phyloP scores from a whole-genome alignment of 192 early-diverging fungal genomes.

The Cetraspora pellucida region DNA sequence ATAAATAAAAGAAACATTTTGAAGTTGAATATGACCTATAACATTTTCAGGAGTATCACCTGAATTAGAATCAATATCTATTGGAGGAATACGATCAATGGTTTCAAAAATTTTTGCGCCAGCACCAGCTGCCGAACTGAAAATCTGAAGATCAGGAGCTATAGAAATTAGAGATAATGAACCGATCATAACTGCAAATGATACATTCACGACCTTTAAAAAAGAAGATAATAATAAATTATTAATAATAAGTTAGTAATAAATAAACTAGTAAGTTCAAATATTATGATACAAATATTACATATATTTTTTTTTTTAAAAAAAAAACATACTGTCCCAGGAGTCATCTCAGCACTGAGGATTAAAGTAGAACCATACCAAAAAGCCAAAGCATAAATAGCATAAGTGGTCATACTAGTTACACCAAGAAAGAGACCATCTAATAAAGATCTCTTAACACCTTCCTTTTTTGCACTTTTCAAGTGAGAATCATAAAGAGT shows the following conservation, averaged over 20 bases:
- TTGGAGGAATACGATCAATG: slow-evolving; percentile 79
- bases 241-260: too few relatives aligned
- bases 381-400: slow-evolving; percentile 61
- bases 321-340: slow-evolving; percentile 38
- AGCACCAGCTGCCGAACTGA: slow-evolving; percentile 78
- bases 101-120: slow-evolving; percentile 79
- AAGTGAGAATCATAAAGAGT: slow-evolving; percentile 48
- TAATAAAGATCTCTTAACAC: slow-evolving; percentile 52
- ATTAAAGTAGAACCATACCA: slow-evolving; percentile 60
- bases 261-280: too few relatives aligned
- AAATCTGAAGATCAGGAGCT: slow-evolving; percentile 66
- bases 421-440: slow-evolving; percentile 46
- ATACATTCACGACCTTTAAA: slow-evolving; percentile 59
- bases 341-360: slow-evolving; percentile 70
- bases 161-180: slow-evolving; percentile 69
- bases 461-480: slow-evolving; percentile 42
- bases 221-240: neutral
- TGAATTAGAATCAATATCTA: slow-evolving; percentile 64
- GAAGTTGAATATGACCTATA: slow-evolving; percentile 45
- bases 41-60: slow-evolving; percentile 45
- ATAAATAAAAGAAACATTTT: slow-evolving; percentile 63
- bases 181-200: slow-evolving; percentile 72
- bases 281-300: too few relatives aligned
- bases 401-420: slow-evolving; percentile 55
- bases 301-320: too few relatives aligned